These are phyloP conservation scores for Pseudocercospora cruenta DNA, from an alignment of 2,329 filamentous ascomycete species.

Conservation along the genomic window DNA sequence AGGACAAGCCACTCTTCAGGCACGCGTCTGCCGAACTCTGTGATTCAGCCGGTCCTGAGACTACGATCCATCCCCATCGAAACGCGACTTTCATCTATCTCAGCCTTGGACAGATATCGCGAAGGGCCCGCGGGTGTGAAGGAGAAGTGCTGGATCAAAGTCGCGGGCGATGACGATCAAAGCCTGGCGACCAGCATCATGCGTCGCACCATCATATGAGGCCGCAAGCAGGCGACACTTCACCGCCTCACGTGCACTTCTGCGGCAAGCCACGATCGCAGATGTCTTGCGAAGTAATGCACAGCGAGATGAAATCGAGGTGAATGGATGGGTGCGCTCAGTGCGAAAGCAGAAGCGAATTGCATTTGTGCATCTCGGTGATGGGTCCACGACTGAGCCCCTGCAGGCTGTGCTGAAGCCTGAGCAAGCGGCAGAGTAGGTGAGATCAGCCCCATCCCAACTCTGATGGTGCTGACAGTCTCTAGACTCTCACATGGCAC, in stretches of 20 bases:
- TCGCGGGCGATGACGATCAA: conserved; percentile 32
- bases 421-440: conserved; percentile 72
- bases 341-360: conserved; percentile 83
- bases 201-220: conserved; percentile 22
- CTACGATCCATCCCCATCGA: background rate
- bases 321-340: conserved; percentile 81
- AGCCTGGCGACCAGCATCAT: conserved; percentile 31
- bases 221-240: conserved; percentile 15
- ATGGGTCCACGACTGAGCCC: conserved; percentile 79
- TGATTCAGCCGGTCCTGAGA: background rate
- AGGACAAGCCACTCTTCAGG: background rate
- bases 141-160: background rate
- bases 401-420: conserved; percentile 81
- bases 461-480: conserved; percentile 7
- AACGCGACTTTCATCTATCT: background rate
- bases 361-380: conserved; percentile 81
- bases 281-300: conserved; percentile 32
- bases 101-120: background rate
- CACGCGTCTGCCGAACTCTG: background rate
- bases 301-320: conserved; percentile 37
- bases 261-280: conserved; percentile 29
- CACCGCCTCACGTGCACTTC: conserved; percentile 23
- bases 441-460: conserved; percentile 26
- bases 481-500: conserved; percentile 77
- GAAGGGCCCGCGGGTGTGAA: background rate